Conservation (phyloP, 805 yeast species). For the Millerozyma acaciae region DNA sequence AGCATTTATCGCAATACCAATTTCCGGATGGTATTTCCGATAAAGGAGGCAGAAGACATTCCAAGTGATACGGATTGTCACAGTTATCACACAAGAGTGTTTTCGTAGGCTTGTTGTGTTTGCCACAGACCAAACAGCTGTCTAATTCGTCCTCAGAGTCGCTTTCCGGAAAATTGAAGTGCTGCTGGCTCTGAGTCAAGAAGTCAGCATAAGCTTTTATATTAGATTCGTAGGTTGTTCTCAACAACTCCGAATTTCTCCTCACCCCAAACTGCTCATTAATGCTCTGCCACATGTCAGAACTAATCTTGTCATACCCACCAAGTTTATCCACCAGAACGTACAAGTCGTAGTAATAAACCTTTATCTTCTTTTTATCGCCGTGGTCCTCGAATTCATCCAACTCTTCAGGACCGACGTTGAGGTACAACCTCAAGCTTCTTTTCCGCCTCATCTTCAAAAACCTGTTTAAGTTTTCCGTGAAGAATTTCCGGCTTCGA, state of each 20-base stretch:
- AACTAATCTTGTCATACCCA: slow-evolving; percentile 14
- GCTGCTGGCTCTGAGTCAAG: slow-evolving; percentile 20
- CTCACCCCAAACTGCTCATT: slow-evolving; percentile 22
- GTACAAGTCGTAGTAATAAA: slow-evolving; percentile 39
- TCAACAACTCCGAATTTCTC: slow-evolving; percentile 12
- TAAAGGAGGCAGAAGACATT: slow-evolving; percentile 61
- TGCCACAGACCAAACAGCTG: slow-evolving; percentile 48
- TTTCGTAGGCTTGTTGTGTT: slow-evolving; percentile 39
- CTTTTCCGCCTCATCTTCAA: slow-evolving; percentile 41
- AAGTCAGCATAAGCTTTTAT: slow-evolving; percentile 32
- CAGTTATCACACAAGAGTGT: slow-evolving; percentile 73
- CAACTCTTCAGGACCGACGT: slow-evolving; percentile 6
- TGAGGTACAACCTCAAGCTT: slow-evolving; percentile 19
- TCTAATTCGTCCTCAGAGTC: slow-evolving; percentile 31
- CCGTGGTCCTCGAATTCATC: background rate
- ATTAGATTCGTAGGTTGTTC: slow-evolving; percentile 20
- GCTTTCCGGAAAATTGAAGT: slow-evolving; percentile 28
- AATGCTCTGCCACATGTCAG: slow-evolving; percentile 18
- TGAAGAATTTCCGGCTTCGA: slow-evolving; percentile 60
- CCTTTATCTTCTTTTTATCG: slow-evolving; percentile 6
- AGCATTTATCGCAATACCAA: slow-evolving; percentile 83
- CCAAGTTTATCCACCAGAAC: slow-evolving; percentile 27
- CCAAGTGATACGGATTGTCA: slow-evolving; percentile 61
- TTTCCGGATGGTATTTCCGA: slow-evolving; percentile 49
- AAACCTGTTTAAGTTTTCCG: slow-evolving; percentile 57